Base-by-base conservation (phyloP, 768 basidiomycete species). In the Pulveroboletus sp. region DNA sequence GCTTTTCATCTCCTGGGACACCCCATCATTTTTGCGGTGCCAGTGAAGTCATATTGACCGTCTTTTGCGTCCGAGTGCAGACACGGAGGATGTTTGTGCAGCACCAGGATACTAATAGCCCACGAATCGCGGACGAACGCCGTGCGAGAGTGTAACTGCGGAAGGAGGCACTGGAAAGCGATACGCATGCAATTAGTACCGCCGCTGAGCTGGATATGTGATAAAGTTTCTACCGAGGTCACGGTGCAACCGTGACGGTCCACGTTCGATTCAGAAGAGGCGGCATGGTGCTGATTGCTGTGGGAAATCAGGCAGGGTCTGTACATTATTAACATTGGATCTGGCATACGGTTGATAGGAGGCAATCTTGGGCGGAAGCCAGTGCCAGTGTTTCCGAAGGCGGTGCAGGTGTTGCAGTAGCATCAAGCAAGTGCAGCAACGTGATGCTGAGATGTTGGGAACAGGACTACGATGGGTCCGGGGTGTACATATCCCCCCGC, bases 221-320 rank as follows among this genome's bases (percentile, higher is more conserved):
- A 54, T 58, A 41, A 19, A 17, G 50, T 51, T 60, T 52, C 46
- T 43, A 27, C 32, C 33, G n/a, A 45, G 54, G 45, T 14, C 10
- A n/a, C n/a, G n/a, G n/a, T n/a, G n/a, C n/a, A n/a, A n/a, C 27
- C 29, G 24, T 29, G 27, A 9, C 29, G 8, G 25, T 29, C 21
- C 31, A 21, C 2, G 25, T 29, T 40, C 17, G 31, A n/a, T n/a
- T n/a, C n/a, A n/a, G n/a, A 32, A 27, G 19, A 27, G 17, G 34
- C 12, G 17, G 37, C 35, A 56, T 35, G 33, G 33, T 19, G 42
- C 16, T 11, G 36, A 40, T 50, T 37, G 36, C 23, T 41, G 25
- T 24, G 42, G 35, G 33, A 37, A 47, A 37, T 27, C 39, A 16
- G 39, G 8, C 39, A 40, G 39, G 39, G 39, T 40, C 13, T 36